These are phyloP conservation scores for Rhizopogon sp. DNA, from an alignment of 768 basidiomycete species.

Conservation along the genomic window DNA sequence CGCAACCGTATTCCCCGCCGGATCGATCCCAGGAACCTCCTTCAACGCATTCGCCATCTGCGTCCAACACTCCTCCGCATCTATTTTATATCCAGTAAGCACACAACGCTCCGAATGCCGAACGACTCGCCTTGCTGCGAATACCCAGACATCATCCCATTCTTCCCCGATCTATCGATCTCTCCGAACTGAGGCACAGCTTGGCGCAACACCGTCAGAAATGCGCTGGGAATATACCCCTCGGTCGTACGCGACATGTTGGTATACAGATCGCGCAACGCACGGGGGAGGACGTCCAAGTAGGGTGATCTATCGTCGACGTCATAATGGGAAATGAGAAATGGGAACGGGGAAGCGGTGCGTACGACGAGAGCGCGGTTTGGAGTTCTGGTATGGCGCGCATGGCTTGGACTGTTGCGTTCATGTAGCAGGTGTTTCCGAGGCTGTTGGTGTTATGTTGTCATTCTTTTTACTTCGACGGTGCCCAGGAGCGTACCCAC, in stretches of 20 bases:
- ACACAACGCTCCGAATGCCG: background rate
- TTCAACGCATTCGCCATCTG: conserved; percentile 69
- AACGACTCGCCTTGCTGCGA: conserved; percentile 67
- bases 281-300: conserved; percentile 38
- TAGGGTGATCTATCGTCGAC: conserved; percentile 27
- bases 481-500: conserved; percentile 27
- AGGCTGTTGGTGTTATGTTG: conserved; percentile 34
- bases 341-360: background rate
- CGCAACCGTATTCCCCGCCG: conserved; percentile 23
- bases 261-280: conserved; percentile 64
- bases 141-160: conserved; percentile 42
- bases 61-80: conserved; percentile 89
- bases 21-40: conserved; percentile 52
- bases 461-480: background rate
- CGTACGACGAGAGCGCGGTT: conserved; percentile 57
- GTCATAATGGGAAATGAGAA: background rate
- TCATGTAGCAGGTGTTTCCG: conserved; percentile 98
- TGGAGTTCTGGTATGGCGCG: conserved; percentile 89
- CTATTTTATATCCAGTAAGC: conserved; percentile 27
- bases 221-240: conserved; percentile 61
- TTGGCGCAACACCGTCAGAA: conserved; percentile 67
- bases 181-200: conserved; percentile 92
- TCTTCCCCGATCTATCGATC: conserved; percentile 38
- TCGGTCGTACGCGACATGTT: conserved; percentile 76
- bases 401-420: conserved; percentile 90